Base-by-base conservation (phyloP, 129 eudicot genomes). In the Chrysanthemum lavandulifolium region DNA sequence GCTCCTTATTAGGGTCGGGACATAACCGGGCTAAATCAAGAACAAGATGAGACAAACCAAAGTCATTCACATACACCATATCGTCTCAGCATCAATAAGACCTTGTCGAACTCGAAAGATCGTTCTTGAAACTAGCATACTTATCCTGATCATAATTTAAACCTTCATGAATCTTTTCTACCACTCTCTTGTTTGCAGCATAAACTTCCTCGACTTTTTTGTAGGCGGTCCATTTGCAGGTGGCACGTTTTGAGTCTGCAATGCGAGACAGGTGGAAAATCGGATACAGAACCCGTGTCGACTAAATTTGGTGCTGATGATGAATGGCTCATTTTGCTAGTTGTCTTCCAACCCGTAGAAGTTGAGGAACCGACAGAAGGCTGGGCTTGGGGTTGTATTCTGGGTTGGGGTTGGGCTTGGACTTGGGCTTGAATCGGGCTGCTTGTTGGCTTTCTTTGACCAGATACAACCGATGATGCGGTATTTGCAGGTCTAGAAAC, bases 21-120 rank as follows among this genome's bases (percentile, higher is more conserved):
- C 88, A 87, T 23, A 94, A 89, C 18, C 86, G 81, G n/a, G n/a
- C 97, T 78, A 94, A 48, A 72, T 94, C 99, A n/a, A 71, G 84
- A 80, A 94, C 88, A 61, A 94, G 99, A 86, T 94, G 96, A 18
- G 93, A 84, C 87, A 94, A 83, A 1, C 96, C 94, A 83, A 88
- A 90, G 82, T 90, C 91, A 80, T 88, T 84, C 63, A 86, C 97
- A 72, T 83, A 83, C 6, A 80, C 82, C 61, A 92, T 81, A 77
- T 92, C 29, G 86, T 85, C 79, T 75, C 88, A 10, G 93, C 84
- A 36, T 84, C 97, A 61, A 94, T 82, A 21, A 53, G 67, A 51
- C 96, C 97, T 73, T 84, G 86, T 15, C 96, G 89, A 74, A 94
- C 75, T 88, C 89, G 10, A 77, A 85, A 25, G 99, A 90, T 25